Percentiles rank a stretch among this genome's conserved stretches.
Evolutionary conservation across 176 grass and related monocot genomes (phyloP).

Genomic region (Ampelocalamus luodianensis): DNA sequence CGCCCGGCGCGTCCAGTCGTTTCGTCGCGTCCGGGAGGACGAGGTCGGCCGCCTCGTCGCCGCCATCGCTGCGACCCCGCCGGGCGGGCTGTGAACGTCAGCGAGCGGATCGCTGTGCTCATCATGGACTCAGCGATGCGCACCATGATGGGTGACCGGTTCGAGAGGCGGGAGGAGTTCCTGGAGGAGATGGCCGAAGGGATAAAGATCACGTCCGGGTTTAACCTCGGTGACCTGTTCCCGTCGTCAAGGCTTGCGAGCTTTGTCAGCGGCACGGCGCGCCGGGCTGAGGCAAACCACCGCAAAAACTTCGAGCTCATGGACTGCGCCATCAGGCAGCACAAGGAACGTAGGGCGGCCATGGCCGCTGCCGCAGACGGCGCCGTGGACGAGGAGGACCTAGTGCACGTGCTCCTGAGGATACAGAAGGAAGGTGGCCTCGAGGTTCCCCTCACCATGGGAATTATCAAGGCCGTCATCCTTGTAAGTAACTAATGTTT

Average conservation of each 20-base stretch:
- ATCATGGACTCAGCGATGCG: constrained; percentile 9
- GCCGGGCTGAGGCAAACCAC: neutral
- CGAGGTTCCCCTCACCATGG: constrained; percentile 36
- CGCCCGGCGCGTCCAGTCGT: constrained; percentile 28
- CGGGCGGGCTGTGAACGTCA: constrained; percentile 19
- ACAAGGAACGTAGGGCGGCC: constrained; percentile 14
- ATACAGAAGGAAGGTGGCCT: constrained; percentile 35
- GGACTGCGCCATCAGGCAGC: constrained; percentile 31
- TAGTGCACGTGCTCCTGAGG: constrained; percentile 30
- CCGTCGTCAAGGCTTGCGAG: constrained; percentile 40
- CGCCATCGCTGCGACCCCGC: neutral
- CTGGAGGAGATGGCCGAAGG: neutral
- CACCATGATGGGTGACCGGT: neutral
- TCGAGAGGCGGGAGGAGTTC: constrained; percentile 15
- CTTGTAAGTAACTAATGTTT: neutral
- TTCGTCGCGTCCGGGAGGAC: constrained; percentile 39
- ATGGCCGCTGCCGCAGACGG: neutral
- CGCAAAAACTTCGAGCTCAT: constrained; percentile 21
- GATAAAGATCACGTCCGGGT: neutral
- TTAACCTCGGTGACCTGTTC: constrained; percentile 47
- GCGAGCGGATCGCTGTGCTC: constrained; percentile 4
- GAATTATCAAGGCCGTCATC: constrained; percentile 22
- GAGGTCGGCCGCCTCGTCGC: constrained; percentile 30
- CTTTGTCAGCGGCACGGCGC: constrained; percentile 2
- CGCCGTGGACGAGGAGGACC: neutral